Conservation (phyloP, 352 stramenopile species). For the Phytophthora hibernalis region DNA sequence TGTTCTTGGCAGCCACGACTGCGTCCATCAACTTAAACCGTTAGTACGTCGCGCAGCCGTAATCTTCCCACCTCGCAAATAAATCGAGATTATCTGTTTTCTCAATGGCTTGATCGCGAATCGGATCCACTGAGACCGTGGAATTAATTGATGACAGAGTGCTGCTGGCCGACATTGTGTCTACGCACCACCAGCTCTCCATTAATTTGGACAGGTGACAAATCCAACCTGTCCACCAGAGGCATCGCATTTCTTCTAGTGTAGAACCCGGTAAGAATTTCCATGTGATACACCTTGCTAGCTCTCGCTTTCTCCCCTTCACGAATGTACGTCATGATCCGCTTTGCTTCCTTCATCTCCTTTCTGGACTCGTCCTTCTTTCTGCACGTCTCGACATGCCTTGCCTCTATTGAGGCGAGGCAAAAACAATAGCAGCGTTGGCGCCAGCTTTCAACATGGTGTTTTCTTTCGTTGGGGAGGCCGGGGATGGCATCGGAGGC, state of each 20-base stretch:
- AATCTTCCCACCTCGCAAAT: conserved; percentile 8
- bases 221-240: background rate
- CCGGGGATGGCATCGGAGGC: too few relatives aligned
- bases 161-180: background rate
- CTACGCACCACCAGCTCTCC: background rate
- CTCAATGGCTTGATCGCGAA: conserved; percentile 1
- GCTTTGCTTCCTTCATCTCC: conserved; percentile 9
- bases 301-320: background rate
- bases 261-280: conserved; percentile 4
- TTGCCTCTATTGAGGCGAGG: background rate
- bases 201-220: background rate
- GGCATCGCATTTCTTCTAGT: background rate
- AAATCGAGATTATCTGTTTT: background rate
- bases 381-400: background rate
- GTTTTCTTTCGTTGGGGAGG: background rate
- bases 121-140: background rate
- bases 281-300: conserved; percentile 10
- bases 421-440: background rate
- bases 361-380: conserved; percentile 7
- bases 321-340: background rate
- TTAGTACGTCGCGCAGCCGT: conserved; percentile 9
- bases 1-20: conserved; percentile 1
- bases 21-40: conserved; percentile 13
- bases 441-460: background rate
- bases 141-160: background rate